These are phyloP conservation scores for Aspergillus nidulans DNA, from an alignment of 495 filamentous ascomycete genomes.

Conservation along the genomic window DNA sequence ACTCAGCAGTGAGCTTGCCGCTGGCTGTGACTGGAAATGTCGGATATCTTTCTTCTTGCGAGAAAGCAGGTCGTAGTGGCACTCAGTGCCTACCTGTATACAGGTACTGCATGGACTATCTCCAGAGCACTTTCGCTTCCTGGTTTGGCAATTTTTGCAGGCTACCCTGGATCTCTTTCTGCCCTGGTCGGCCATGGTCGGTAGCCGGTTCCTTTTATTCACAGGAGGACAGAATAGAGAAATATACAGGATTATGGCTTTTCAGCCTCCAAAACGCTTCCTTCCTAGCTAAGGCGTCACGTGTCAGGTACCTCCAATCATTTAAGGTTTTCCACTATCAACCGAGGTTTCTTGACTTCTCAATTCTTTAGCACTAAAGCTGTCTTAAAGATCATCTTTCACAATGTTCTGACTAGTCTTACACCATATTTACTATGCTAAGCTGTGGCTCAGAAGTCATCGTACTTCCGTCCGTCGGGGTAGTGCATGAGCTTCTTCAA, in stretches of 20 bases:
- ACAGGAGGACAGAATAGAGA: not conserved
- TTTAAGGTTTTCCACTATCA: not conserved
- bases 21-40: constrained; percentile 14
- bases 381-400: too few relatives aligned
- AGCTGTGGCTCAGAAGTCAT: constrained; percentile 1
- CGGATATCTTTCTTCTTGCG: constrained; percentile 31
- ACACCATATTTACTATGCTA: not conserved
- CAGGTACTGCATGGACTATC: constrained; percentile 49
- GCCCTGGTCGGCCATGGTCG: constrained; percentile 29
- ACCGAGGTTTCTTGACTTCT: not conserved
- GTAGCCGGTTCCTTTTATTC: not conserved
- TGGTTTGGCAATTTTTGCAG: constrained; percentile 47
- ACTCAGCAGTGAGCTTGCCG: constrained; percentile 11
- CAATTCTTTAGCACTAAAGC: too few relatives aligned
- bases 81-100: constrained; percentile 42
- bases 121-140: constrained; percentile 54
- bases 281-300: not conserved
- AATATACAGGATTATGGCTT: not conserved
- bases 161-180: constrained; percentile 46
- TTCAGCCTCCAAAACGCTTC: not conserved
- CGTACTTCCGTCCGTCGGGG: constrained; percentile 29
- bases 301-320: not conserved
- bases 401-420: too few relatives aligned
- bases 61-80: constrained; percentile 37
- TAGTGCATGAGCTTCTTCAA: constrained; percentile 27